phyloP scores from a whole-genome alignment of 768 basidiomycete species.

The Pilatotrama ljubarskyi region DNA sequence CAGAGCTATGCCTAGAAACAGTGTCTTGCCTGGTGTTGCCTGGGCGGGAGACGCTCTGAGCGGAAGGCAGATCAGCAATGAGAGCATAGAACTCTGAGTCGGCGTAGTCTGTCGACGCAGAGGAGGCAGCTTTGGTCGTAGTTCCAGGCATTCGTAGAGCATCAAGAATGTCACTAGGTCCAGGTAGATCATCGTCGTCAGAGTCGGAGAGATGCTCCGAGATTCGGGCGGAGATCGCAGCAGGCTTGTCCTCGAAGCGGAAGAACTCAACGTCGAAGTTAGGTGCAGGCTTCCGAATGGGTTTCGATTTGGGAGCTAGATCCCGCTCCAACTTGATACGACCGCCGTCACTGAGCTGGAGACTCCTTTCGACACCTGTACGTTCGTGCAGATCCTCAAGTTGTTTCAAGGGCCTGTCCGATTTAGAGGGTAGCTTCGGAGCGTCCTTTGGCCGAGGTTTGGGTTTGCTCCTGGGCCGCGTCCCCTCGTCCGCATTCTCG shows the following conservation, averaged over 20 bases:
- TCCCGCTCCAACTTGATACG: constrained; percentile 45
- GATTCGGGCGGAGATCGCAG: neutral
- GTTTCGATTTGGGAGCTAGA: neutral
- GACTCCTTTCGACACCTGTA: constrained; percentile 40
- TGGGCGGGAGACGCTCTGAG: neutral
- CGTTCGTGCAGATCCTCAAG: constrained; percentile 46
- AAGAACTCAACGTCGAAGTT: constrained; percentile 55
- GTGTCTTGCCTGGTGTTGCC: no score
- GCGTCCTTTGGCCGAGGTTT: constrained; percentile 26
- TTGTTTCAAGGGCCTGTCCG: constrained; percentile 37
- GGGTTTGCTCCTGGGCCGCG: neutral
- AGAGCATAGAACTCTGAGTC: constrained; percentile 47
- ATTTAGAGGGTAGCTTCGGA: constrained; percentile 19
- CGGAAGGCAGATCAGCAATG: constrained; percentile 36
- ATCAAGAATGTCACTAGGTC: constrained; percentile 32
- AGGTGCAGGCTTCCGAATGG: constrained; percentile 26
- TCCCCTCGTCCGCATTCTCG: neutral
- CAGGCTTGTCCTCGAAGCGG: constrained; percentile 28
- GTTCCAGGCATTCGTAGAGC: constrained; percentile 29
- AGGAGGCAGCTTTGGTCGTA: constrained; percentile 22
- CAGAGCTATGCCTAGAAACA: neutral
- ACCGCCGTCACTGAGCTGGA: constrained; percentile 36
- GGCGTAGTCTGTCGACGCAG: constrained; percentile 38
- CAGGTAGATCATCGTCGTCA: constrained; percentile 38
- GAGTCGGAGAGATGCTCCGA: constrained; percentile 29